phyloP scores from a whole-genome alignment of 805 yeast species.

The Wickerhamomyces chambardii region DNA sequence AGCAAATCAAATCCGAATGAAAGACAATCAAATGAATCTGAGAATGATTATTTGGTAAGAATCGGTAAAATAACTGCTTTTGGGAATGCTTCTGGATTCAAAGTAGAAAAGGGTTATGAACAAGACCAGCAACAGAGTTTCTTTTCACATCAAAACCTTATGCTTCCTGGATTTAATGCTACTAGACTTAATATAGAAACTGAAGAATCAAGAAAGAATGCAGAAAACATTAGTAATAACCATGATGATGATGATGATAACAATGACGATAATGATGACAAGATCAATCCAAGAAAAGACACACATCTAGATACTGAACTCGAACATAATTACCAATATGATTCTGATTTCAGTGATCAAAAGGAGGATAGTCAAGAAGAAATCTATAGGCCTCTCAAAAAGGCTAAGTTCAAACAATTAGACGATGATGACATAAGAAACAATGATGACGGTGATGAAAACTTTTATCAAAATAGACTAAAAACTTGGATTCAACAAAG shows the following conservation, averaged over 20 bases:
- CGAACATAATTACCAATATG: too few species aligned
- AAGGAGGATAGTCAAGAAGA: too few species aligned
- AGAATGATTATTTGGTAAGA: conserved; percentile 71
- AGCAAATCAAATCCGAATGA: too few species aligned
- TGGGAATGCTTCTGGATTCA: conserved; percentile 59
- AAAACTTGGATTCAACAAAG: conserved; percentile 51
- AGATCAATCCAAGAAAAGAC: too few species aligned
- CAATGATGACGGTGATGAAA: conserved; percentile 79
- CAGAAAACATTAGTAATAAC: conserved; percentile 15
- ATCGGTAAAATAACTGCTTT: conserved; percentile 94
- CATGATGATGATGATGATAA: conserved; percentile 14
- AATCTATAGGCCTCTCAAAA: too few species aligned
- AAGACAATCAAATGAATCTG: conserved; percentile 61
- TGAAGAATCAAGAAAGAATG: conserved; percentile 9
- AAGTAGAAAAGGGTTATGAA: conserved; percentile 21
- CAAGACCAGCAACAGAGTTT: conserved; percentile 4
- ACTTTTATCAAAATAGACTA: conserved; percentile 50
- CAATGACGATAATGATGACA: conserved; percentile 17
- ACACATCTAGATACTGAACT: too few species aligned
- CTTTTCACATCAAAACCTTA: conserved; percentile 14
- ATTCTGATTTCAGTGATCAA: too few species aligned
- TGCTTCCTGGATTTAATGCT: conserved; percentile 13
- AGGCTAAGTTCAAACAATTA: conserved; percentile 6
- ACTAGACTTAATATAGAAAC: conserved; percentile 2
- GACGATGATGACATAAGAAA: conserved; percentile 29